Evolutionary conservation across 305 asterid species (phyloP), one percentile per base, ranked within the genome.

Genomic region (Euphrasia arctica): DNA sequence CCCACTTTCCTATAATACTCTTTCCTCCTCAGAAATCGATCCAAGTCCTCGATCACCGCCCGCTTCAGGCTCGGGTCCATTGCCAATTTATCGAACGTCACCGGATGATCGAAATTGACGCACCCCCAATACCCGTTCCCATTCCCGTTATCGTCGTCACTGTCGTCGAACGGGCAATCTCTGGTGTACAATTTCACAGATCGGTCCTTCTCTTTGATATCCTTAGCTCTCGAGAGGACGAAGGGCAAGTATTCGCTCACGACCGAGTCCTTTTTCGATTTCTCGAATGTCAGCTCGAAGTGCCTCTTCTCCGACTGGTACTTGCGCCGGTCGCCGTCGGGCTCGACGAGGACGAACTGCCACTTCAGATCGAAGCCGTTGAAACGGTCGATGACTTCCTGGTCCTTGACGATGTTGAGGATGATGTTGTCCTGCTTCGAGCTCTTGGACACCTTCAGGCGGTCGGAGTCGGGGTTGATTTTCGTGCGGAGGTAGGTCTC

Each of bases 1-100:
- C 97, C 97, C 0, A 90, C 95, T 58, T 71, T 82, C 80, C 69
- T 83, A 41, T 90, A 90, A 65, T 77, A 80, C 4, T 87, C 88
- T 14, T 72, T 90, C 66, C 97, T 78, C 77, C 75, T 79, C 74
- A 90, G 48, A 63, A 90, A 90, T 78, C 91, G 72, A 18, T 90
- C 95, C 68, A 90, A 68, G 71, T 90, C 97, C 0, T 83, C 83
- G 27, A 85, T 65, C 22, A 89, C 68, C 25, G 70, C 62, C 42
- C 25, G 73, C 66, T 89, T 89, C 76, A 82, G 42, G 15, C 60
- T 57, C 13, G 83, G 81, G 27, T 83, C 94, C 95, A 87, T 85
- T 0, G 97, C 97, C 68, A 90, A 52, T n/a, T 82, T 85, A 4
- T 80, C 91, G 25, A 89, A 87, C 0, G 87, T 89, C 2, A 80